phyloP scores from a whole-genome alignment of 1,284 basidiomycete genomes.

The Apiotrichum akiyoshidainum region DNA sequence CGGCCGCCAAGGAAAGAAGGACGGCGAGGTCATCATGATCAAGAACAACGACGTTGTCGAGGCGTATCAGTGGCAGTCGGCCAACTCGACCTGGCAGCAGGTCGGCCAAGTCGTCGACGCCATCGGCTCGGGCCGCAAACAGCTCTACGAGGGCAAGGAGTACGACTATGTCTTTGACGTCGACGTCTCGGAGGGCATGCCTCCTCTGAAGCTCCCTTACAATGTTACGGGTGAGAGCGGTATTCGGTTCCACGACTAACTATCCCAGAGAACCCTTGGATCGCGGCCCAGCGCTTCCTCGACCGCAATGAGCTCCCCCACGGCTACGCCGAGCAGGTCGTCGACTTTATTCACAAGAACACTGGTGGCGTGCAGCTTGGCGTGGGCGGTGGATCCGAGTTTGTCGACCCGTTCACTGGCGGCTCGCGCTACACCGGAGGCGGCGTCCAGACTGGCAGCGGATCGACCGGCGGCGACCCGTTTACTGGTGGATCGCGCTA shows the following conservation, averaged over 20 bases:
- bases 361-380: slow-evolving; percentile 70
- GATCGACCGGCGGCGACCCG: slow-evolving; percentile 30
- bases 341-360: slow-evolving; percentile 90
- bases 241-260: not conserved
- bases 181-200: slow-evolving; percentile 87
- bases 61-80: slow-evolving; percentile 80
- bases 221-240: slow-evolving; percentile 69
- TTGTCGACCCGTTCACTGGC: slow-evolving; percentile 86
- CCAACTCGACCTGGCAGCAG: slow-evolving; percentile 74
- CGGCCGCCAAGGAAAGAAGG: slow-evolving; percentile 70
- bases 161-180: slow-evolving; percentile 99
- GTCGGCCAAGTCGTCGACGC: slow-evolving; percentile 95
- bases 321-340: slow-evolving; percentile 84
- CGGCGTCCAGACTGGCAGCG: slow-evolving; percentile 16
- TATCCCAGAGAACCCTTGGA: slow-evolving; percentile 79
- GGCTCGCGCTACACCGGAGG: slow-evolving; percentile 59
- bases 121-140: slow-evolving; percentile 79
- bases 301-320: slow-evolving; percentile 77
- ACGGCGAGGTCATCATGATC: slow-evolving; percentile 90
- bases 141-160: slow-evolving; percentile 84
- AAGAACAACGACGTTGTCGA: slow-evolving; percentile 73
- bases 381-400: slow-evolving; percentile 54
- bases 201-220: slow-evolving; percentile 90
- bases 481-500: slow-evolving; percentile 34
- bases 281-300: slow-evolving; percentile 85